These are phyloP conservation scores for Lasiodiplodia hormozganensis DNA, from an alignment of 2,329 filamentous ascomycete species.

Conservation along the genomic window DNA sequence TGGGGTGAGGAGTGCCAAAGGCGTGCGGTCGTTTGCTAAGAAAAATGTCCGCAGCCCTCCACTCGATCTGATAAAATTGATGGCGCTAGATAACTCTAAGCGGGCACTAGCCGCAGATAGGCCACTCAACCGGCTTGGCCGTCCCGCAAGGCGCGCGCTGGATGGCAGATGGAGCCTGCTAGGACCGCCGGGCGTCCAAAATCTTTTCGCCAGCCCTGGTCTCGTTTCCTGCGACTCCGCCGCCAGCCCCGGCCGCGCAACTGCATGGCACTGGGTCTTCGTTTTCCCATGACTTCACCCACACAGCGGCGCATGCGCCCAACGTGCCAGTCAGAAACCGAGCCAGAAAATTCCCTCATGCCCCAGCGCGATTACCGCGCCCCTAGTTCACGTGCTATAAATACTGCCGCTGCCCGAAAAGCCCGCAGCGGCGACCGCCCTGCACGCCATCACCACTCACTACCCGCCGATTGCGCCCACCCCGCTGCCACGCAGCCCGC, in stretches of 20 bases:
- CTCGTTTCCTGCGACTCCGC: conserved; percentile 23
- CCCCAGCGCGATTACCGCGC: not conserved
- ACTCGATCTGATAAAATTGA: conserved; percentile 28
- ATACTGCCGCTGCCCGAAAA: conserved; percentile 21
- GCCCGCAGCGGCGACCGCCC: conserved; percentile 22
- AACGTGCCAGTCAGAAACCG: not conserved
- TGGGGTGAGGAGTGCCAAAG: conserved; percentile 14
- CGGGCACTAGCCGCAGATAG: conserved; percentile 13
- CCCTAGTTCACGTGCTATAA: conserved; percentile 11
- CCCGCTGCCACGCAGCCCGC: conserved; percentile 15
- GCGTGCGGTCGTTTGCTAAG: conserved; percentile 21
- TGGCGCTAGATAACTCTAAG: conserved; percentile 30
- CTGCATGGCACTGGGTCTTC: not conserved
- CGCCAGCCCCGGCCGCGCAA: conserved; percentile 6
- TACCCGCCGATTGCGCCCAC: conserved; percentile 3
- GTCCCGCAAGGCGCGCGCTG: conserved; percentile 18
- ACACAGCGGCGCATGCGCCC: conserved; percentile 1
- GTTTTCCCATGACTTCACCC: conserved; percentile 8
- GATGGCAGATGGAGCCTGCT: conserved; percentile 11
- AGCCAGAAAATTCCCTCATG: conserved; percentile 19
- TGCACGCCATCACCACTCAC: conserved; percentile 24
- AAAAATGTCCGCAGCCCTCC: conserved; percentile 24
- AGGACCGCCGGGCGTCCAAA: conserved; percentile 23
- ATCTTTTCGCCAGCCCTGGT: conserved; percentile 23
- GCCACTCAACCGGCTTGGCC: conserved; percentile 11